Evolutionary conservation across 2,329 filamentous ascomycete genomes (phyloP), one percentile per base, ranked within the genome.

Genomic region (Cytospora schulzeri): DNA sequence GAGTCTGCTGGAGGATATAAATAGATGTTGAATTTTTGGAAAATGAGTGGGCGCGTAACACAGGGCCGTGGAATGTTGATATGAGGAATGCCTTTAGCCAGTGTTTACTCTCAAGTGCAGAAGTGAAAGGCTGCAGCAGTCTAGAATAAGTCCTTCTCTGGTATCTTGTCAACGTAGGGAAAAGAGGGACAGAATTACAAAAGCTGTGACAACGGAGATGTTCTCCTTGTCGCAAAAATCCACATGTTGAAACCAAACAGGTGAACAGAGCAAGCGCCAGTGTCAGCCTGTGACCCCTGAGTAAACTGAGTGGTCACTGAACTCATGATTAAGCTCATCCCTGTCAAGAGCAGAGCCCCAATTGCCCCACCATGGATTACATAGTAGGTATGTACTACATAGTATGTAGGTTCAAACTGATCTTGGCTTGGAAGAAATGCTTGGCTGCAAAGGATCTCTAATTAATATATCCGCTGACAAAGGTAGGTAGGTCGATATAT

Each of bases 241-340:
- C 53, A 64, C 57, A 66, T 66, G 65, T 66, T 66, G 65, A 66
- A 66, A 66, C 65, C 56, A 51, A 50, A 50, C 33, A 22, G 45
- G 45, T 24, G 45, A 48, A 38, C 28, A 51, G 52, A 52, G 35
- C 38, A 48, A 51, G 54, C 26, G 59, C 59, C n/a, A 48, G 59
- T 61, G 59, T 61, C 59, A 61, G 59, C 35, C 12, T 41, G 41
- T 61, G 33, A 54, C 29, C 29, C 29, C 29, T 61, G 59, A 55
- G 41, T n/a, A n/a, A n/a, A n/a, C n/a, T n/a, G n/a, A n/a, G n/a
- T 50, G n/a, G 31, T 52, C 28, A 51, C 59, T 53, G 5, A 53
- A 22, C 33, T 41, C 38, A 53, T 26, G 59, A 50, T 50, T n/a
- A 11, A 62, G 60, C 60, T 56, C 29, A 62, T 38, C 60, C 60